phyloP scores from a whole-genome alignment of 1,284 basidiomycete species.

The Phaffia rhodozyma region DNA sequence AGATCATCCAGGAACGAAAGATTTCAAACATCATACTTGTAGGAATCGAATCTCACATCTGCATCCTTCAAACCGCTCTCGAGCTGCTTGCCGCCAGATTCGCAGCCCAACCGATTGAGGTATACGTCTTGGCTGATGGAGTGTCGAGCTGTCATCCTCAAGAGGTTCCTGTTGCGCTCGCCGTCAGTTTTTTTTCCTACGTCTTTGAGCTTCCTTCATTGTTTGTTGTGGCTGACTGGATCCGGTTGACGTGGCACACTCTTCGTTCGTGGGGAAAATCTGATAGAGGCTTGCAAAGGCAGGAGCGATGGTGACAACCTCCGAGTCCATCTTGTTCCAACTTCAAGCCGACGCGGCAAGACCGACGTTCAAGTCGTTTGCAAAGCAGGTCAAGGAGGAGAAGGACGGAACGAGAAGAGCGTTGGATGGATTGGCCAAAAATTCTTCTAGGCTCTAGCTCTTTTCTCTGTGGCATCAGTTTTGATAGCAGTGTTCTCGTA shows the following conservation, averaged over 20 bases:
- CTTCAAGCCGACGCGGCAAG: constrained; percentile 31
- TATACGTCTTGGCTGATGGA: constrained; percentile 67
- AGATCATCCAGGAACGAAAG: constrained; percentile 40
- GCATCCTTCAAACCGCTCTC: constrained; percentile 68
- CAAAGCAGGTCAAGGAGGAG: constrained; percentile 1
- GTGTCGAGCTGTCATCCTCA: constrained; percentile 62
- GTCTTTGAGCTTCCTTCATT: not conserved
- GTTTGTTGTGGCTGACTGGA: not conserved
- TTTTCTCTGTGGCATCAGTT: too few relatives aligned
- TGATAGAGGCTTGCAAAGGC: constrained; percentile 52
- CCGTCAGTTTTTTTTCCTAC: constrained; percentile 44
- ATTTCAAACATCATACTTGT: constrained; percentile 58
- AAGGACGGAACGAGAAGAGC: constrained; percentile 6
- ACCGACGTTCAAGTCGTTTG: constrained; percentile 5
- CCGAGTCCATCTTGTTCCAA: constrained; percentile 69
- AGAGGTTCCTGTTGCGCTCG: constrained; percentile 39
- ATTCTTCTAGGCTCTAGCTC: too few relatives aligned
- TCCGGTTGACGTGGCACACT: not conserved
- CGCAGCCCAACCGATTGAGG: constrained; percentile 38
- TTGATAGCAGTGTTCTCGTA: too few relatives aligned
- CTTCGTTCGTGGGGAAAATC: not conserved
- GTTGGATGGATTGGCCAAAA: not conserved
- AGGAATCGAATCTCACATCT: constrained; percentile 86
- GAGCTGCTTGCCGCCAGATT: constrained; percentile 42
- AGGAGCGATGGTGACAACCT: constrained; percentile 65